Percentiles rank a stretch among this genome's conserved stretches.
These are phyloP conservation scores for Rubia yunnanensis DNA, from an alignment of 257 asterid species.

Conservation along the genomic window DNA sequence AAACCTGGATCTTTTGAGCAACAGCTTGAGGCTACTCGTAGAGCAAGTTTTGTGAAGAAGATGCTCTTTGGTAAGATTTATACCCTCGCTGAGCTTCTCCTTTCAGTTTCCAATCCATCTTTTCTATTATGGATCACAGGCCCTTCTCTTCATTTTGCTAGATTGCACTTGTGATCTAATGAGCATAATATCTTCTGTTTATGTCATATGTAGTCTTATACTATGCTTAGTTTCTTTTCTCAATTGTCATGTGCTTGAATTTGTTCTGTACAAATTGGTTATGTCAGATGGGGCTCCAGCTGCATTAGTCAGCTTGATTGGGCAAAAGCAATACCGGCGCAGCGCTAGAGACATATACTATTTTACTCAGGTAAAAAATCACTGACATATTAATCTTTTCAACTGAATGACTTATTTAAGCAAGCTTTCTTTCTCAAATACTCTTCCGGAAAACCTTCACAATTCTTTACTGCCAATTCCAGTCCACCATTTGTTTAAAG, in stretches of 20 bases:
- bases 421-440: background rate
- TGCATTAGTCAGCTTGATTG: slow-evolving; percentile 91
- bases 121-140: background rate
- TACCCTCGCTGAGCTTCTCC: slow-evolving; percentile 1
- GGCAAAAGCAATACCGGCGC: slow-evolving; percentile 80
- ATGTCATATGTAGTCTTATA: background rate
- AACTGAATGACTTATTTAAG: background rate
- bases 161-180: background rate
- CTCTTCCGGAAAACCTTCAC: background rate
- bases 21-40: slow-evolving; percentile 96
- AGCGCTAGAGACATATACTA: slow-evolving; percentile 84
- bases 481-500: slow-evolving; percentile 89
- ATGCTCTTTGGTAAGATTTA: slow-evolving; percentile 67
- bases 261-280: background rate
- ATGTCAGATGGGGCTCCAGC: slow-evolving; percentile 88
- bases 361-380: slow-evolving; percentile 75
- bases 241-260: background rate
- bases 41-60: slow-evolving; percentile 84
- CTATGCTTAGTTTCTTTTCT: background rate
- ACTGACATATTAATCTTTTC: background rate
- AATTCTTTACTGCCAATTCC: slow-evolving; percentile 2
- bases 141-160: background rate
- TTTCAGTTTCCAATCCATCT: background rate
- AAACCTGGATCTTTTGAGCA: slow-evolving; percentile 76
- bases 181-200: background rate